Evolutionary conservation across 1,284 basidiomycete genomes (phyloP).

Genomic region (Moesziomyces globuligerus): DNA sequence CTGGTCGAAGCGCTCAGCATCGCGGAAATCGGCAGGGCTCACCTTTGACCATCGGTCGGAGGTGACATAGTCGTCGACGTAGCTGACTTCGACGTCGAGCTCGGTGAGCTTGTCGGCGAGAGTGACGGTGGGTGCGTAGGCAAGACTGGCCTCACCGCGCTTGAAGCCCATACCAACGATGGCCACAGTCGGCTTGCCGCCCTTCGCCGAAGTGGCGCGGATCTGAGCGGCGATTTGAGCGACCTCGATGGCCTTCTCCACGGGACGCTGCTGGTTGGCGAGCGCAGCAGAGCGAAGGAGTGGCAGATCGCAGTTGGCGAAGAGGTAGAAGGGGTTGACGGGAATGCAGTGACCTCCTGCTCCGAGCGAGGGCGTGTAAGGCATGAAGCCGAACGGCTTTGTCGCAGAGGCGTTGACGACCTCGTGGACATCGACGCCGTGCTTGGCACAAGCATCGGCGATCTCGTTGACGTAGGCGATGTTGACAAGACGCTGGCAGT

Average conservation of each 20-base stretch:
- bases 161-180: slow-evolving; percentile 41
- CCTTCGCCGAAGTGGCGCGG: not conserved
- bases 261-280: slow-evolving; percentile 22
- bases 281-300: slow-evolving; percentile 21
- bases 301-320: slow-evolving; percentile 35
- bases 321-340: slow-evolving; percentile 39
- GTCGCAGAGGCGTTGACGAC: slow-evolving; percentile 27
- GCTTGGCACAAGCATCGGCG: slow-evolving; percentile 31
- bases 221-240: slow-evolving; percentile 4
- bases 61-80: slow-evolving; percentile 29
- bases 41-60: slow-evolving; percentile 28
- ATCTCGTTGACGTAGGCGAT: slow-evolving; percentile 50
- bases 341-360: slow-evolving; percentile 40
- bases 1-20: slow-evolving; percentile 9
- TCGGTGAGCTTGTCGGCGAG: slow-evolving; percentile 31
- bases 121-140: slow-evolving; percentile 33
- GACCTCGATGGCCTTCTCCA: slow-evolving; percentile 18
- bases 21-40: slow-evolving; percentile 2
- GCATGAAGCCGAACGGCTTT: slow-evolving; percentile 43
- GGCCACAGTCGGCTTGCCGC: slow-evolving; percentile 2
- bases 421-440: slow-evolving; percentile 35
- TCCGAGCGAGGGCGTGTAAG: slow-evolving; percentile 25
- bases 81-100: slow-evolving; percentile 20
- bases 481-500: slow-evolving; percentile 36
- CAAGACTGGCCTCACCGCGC: slow-evolving; percentile 26